Evolutionary conservation across 768 basidiomycete species (phyloP), one percentile per base, ranked within the genome.

Genomic region (Cyclocybe aegerita): DNA sequence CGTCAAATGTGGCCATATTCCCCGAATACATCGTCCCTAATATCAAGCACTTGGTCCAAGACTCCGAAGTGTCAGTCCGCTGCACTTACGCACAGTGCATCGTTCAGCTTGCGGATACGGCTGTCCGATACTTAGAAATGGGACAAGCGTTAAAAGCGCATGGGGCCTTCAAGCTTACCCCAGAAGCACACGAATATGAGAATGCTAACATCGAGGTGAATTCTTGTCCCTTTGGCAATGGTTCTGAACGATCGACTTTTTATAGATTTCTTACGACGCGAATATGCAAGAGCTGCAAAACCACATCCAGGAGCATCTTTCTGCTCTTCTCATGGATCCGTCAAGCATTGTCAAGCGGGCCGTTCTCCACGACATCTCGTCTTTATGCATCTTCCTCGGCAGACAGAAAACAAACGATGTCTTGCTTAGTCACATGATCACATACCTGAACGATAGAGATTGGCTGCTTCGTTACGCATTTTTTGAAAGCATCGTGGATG

Each of bases 21-120:
- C 90, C 94, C 0, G 95, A 98, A 67, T 99, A 98, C 65, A 89
- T 98, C 57, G 83, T 98, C 29, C 95, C 94, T 1, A 91, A 97
- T 61, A 81, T 93, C 60, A 81, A 82, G 33, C 85, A 92, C 54
- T 77, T 99, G 6, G 81, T 88, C 0, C 79, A 83, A 43, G 97
- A 98, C 62, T 74, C 85, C 1, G 94, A 98, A 57, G 79, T 93
- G 0, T 86, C 85, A n/a, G 97, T 68, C 68, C 82, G 68, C 73
- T 89, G 68, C 78, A 84, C 74, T 30, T 86, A 89, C 61, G 97
- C 95, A 0, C 88, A 92, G 58, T 90, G 88, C 55, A 82, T 98
- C 34, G 86, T 87, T 1, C 79, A 84, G 14, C 76, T 99, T 2
- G 93, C 95, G 0, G 88, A 93, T 49, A 90, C 88, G 0, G 91